Evolutionary conservation across 192 early-diverging fungal species (phyloP).

Genomic region (Umbelopsis ramanniana): DNA sequence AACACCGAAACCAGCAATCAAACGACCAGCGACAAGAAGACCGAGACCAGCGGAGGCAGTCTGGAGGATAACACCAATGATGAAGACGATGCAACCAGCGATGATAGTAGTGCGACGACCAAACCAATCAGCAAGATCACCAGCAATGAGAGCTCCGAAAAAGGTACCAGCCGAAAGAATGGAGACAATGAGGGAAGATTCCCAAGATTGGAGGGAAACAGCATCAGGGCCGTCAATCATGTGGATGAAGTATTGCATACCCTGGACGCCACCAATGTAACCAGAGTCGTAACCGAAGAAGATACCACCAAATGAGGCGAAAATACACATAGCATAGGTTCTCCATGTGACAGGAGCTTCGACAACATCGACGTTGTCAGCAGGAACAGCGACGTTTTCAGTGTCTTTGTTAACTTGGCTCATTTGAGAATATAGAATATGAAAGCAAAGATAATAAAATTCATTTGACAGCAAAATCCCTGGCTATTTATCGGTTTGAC

Average conservation of each 20-base stretch:
- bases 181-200: conserved; percentile 54
- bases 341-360: conserved; percentile 49
- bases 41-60: conserved; percentile 50
- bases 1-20: conserved; percentile 57
- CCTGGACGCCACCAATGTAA: conserved; percentile 69
- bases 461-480: background rate
- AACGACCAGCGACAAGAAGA: conserved; percentile 52
- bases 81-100: conserved; percentile 54
- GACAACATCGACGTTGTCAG: conserved; percentile 38
- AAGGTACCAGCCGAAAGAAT: conserved; percentile 68
- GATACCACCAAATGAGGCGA: conserved; percentile 66
- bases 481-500: background rate
- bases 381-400: conserved; percentile 37
- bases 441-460: background rate
- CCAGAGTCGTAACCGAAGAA: conserved; percentile 80
- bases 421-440: background rate
- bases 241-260: conserved; percentile 62
- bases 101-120: conserved; percentile 56
- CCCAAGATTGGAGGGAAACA: conserved; percentile 36
- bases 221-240: conserved; percentile 55
- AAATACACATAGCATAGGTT: conserved; percentile 47
- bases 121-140: conserved; percentile 48
- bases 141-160: conserved; percentile 58
- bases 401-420: conserved; percentile 5
- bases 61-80: conserved; percentile 57